These are phyloP conservation scores for Cinchona pubescens DNA, from an alignment of 257 asterid genomes.

Conservation along the genomic window DNA sequence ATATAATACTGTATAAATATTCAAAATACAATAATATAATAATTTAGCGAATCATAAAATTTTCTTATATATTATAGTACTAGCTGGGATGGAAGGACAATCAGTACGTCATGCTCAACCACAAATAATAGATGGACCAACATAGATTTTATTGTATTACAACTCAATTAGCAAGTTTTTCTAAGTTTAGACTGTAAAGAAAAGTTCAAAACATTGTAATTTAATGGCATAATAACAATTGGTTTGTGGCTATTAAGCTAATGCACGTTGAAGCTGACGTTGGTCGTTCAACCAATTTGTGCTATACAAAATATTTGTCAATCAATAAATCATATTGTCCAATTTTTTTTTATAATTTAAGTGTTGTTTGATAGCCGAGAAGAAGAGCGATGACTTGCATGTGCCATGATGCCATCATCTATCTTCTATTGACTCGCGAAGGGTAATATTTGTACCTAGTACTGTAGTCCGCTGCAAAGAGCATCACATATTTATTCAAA, in stretches of 20 bases:
- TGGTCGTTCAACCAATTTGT: constrained; percentile 9
- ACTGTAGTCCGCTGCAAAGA: background rate
- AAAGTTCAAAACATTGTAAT: background rate
- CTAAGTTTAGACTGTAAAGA: background rate
- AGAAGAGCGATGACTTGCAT: background rate
- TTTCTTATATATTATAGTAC: too few species aligned
- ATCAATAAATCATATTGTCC: too few species aligned
- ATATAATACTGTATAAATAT: too few species aligned
- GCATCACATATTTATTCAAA: background rate
- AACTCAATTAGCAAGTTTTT: background rate
- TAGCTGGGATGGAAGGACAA: background rate
- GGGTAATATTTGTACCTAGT: background rate
- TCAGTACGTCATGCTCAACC: too few species aligned
- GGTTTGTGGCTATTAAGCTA: background rate
- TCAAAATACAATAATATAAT: too few species aligned
- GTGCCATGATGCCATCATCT: background rate
- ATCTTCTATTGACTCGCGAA: background rate
- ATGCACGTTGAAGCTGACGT: constrained; percentile 4
- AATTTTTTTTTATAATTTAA: background rate
- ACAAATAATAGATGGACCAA: constrained; percentile 6
- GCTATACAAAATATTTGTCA: too few species aligned
- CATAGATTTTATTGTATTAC: background rate
- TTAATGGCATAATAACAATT: constrained; percentile 4
- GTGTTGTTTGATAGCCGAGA: background rate
- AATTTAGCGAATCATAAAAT: too few species aligned